These are phyloP conservation scores for Miamiensis avidus DNA, from an alignment of 169 alveolate species.

Conservation along the genomic window DNA sequence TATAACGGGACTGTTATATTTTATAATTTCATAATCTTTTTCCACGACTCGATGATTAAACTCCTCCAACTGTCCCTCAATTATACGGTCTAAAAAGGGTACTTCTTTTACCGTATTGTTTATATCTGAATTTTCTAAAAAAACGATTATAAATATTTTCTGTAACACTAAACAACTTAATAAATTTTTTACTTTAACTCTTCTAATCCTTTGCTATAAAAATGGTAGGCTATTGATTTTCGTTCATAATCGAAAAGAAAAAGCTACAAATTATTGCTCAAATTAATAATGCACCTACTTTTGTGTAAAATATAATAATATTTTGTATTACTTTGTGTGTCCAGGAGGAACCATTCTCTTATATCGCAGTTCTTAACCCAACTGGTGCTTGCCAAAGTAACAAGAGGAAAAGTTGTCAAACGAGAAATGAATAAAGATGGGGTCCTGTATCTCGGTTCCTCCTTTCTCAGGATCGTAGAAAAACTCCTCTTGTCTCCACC, in stretches of 20 bases:
- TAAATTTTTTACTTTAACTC: constrained; percentile 30
- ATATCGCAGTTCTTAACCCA: constrained; percentile 12
- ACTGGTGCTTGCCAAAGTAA: constrained; percentile 45
- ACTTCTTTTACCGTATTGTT: background rate
- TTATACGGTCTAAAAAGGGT: background rate
- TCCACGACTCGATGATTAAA: background rate
- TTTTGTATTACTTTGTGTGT: constrained; percentile 32
- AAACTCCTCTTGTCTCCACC: constrained; percentile 79
- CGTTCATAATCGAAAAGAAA: background rate
- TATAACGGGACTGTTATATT: constrained; percentile 44
- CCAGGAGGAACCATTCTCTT: constrained; percentile 87
- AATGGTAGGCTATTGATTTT: background rate
- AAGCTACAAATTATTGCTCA: constrained; percentile 31
- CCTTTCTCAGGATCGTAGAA: constrained; percentile 35
- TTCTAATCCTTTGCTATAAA: constrained; percentile 23
- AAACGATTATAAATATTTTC: background rate
- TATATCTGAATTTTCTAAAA: background rate
- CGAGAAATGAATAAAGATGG: constrained; percentile 72
- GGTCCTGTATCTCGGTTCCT: constrained; percentile 25
- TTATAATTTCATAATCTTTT: background rate
- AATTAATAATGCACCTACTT: background rate
- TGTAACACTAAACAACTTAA: background rate
- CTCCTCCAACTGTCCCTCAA: background rate
- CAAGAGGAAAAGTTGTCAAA: constrained; percentile 70
- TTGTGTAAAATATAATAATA: background rate